A percentile compares a stretch with the other conserved stretches of the same genome.
These are phyloP conservation scores for Rosa chinensis DNA, from an alignment of 306 rosid species.

Conservation along the genomic window DNA sequence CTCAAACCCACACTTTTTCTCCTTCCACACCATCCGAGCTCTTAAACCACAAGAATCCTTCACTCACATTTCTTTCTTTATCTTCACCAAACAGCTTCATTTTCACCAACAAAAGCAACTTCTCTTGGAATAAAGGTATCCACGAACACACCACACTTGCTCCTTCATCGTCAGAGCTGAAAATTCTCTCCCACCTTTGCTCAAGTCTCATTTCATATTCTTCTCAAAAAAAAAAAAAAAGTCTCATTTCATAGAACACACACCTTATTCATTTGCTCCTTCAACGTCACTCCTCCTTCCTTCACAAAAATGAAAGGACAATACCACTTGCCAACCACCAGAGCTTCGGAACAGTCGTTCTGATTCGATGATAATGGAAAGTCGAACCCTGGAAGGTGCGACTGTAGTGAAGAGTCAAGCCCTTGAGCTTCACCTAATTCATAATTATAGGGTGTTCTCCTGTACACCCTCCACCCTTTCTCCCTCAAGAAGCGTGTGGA, in stretches of 20 bases:
- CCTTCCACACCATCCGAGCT: slow-evolving; percentile 30
- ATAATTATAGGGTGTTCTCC: slow-evolving; percentile 29
- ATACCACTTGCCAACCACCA: slow-evolving; percentile 73
- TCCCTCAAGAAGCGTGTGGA: slow-evolving; percentile 48
- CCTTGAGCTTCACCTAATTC: slow-evolving; percentile 50
- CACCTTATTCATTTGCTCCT: slow-evolving; percentile 40
- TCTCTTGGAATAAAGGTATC: slow-evolving; percentile 49
- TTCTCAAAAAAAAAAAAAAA: too few species aligned
- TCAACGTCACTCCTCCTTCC: slow-evolving; percentile 56
- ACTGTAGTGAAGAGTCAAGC: slow-evolving; percentile 35
- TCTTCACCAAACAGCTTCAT: slow-evolving; percentile 36
- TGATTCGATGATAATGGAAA: slow-evolving; percentile 10
- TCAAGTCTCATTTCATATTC: slow-evolving; percentile 69
- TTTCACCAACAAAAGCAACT: slow-evolving; percentile 34
- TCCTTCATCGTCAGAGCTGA: slow-evolving; percentile 20
- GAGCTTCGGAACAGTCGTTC: slow-evolving; percentile 17
- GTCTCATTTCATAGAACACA: slow-evolving; percentile 61
- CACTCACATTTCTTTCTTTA: background rate
- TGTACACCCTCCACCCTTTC: slow-evolving; percentile 42
- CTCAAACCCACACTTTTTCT: slow-evolving; percentile 51
- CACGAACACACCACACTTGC: slow-evolving; percentile 25
- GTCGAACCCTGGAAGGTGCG: slow-evolving; percentile 38
- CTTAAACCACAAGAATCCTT: slow-evolving; percentile 47
- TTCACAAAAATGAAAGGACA: slow-evolving; percentile 60
- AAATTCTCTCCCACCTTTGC: slow-evolving; percentile 61